phyloP scores from a whole-genome alignment of 2,329 filamentous ascomycete genomes.

The Sphaceloma murrayae region DNA sequence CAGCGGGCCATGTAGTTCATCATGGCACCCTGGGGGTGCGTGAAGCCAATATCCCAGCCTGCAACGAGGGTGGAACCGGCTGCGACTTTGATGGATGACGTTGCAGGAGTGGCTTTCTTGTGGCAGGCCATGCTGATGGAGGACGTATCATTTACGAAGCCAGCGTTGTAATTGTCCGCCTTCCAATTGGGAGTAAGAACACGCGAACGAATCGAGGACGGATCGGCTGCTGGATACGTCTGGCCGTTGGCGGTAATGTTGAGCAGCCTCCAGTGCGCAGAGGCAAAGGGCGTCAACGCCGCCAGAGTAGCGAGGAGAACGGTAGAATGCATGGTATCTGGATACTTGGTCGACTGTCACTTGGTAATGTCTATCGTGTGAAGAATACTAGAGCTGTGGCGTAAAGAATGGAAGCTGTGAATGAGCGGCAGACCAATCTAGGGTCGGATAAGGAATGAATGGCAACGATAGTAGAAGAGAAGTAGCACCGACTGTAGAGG shows the following conservation, averaged over 20 bases:
- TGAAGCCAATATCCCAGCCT: conserved; percentile 58
- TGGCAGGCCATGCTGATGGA: conserved; percentile 36
- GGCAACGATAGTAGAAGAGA: conserved; percentile 11
- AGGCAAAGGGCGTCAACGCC: conserved; percentile 2
- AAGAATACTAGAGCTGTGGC: too few species aligned
- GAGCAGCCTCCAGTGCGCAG: conserved; percentile 5
- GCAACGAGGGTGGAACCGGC: conserved; percentile 51
- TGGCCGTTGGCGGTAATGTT: conserved; percentile 14
- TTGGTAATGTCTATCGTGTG: neutral
- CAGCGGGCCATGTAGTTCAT: conserved; percentile 55
- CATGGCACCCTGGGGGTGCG: conserved; percentile 53
- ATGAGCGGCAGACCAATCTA: conserved; percentile 11
- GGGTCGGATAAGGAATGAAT: conserved; percentile 7
- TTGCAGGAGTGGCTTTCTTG: conserved; percentile 44
- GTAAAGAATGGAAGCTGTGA: too few species aligned
- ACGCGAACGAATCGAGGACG: conserved; percentile 5
- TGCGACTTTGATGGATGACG: conserved; percentile 43
- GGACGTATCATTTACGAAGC: conserved; percentile 7
- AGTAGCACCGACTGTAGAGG: conserved; percentile 8
- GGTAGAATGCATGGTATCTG: conserved; percentile 4
- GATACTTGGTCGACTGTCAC: neutral
- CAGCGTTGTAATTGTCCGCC: conserved; percentile 11
- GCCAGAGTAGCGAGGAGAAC: neutral
- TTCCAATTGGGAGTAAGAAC: conserved; percentile 4
- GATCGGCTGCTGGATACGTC: conserved; percentile 1